A percentile compares a stretch with the other conserved stretches of the same genome.
phyloP scores from a whole-genome alignment of 108 stramenopile species.

The Aurantiochytrium sp. region DNA sequence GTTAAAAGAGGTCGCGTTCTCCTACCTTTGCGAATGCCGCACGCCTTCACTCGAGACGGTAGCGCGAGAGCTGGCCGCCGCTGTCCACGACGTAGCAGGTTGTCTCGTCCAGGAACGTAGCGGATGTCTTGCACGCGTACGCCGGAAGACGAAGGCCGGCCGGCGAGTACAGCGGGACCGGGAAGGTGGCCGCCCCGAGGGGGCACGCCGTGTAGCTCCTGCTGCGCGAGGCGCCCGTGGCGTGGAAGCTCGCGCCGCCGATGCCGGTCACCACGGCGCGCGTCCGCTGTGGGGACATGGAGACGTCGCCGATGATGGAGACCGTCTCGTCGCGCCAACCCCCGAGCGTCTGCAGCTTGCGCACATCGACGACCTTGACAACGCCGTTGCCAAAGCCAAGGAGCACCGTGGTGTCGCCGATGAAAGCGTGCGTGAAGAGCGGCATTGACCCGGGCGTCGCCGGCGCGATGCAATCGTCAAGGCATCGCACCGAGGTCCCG shows the following conservation, averaged over 20 bases:
- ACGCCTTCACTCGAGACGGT: not conserved
- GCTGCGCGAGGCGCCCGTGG: not conserved
- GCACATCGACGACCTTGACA: not conserved
- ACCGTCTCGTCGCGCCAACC: not conserved
- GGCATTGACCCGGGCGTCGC: not conserved
- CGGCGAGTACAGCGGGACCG: not conserved
- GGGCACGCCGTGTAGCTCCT: not conserved
- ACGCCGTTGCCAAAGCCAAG: not conserved
- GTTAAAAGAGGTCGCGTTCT: no score
- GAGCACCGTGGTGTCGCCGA: not conserved
- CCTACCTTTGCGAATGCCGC: not conserved
- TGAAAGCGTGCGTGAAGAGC: not conserved
- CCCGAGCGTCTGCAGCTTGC: not conserved
- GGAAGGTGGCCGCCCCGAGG: not conserved
- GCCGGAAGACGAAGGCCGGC: not conserved
- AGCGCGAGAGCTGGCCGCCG: not conserved
- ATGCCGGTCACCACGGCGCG: not conserved
- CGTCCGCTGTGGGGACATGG: not conserved
- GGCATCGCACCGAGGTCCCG: not conserved
- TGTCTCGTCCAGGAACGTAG: not conserved
- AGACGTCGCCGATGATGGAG: not conserved
- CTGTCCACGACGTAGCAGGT: not conserved
- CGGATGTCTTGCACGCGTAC: not conserved
- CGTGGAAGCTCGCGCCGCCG: not conserved
- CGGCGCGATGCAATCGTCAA: not conserved